Evolutionary conservation across 108 stramenopile species (phyloP).

Genomic region (Cyclotella kingstonii): DNA sequence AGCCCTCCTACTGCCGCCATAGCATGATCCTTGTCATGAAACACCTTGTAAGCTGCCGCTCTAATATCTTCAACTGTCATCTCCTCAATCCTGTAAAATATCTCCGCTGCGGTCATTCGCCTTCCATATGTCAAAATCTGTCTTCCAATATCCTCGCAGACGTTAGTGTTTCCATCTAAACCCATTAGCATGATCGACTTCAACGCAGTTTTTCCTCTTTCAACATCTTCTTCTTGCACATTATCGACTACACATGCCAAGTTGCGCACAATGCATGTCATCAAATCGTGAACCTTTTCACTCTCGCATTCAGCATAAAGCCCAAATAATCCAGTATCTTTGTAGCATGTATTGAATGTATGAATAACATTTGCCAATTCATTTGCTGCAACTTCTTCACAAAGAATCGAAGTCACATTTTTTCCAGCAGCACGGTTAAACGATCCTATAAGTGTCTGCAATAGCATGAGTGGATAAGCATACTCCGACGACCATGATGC

Average conservation of each 20-base stretch:
- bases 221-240: conserved; percentile 90
- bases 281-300: conserved; percentile 87
- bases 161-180: conserved; percentile 93
- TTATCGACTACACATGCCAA: conserved; percentile 90
- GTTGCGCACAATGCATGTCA: conserved; percentile 85
- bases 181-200: conserved; percentile 98
- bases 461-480: conserved; percentile 97
- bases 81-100: conserved; percentile 95
- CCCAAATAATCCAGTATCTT: conserved; percentile 99
- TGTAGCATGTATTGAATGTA: conserved; percentile 99
- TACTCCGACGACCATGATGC: conserved; percentile 97
- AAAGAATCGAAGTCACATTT: conserved; percentile 86
- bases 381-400: conserved; percentile 88
- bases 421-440: conserved; percentile 94
- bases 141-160: conserved; percentile 99
- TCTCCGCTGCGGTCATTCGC: conserved; percentile 96
- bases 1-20: conserved; percentile 97
- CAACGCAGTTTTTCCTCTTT: conserved; percentile 93
- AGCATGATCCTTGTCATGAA: conserved; percentile 98
- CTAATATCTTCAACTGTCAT: conserved; percentile 87
- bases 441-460: conserved; percentile 95
- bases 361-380: conserved; percentile 90
- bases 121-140: conserved; percentile 98
- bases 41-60: conserved; percentile 88
- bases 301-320: conserved; percentile 93